These are phyloP conservation scores for Mycena rebaudengoi DNA, from an alignment of 768 basidiomycete species.

Conservation along the genomic window DNA sequence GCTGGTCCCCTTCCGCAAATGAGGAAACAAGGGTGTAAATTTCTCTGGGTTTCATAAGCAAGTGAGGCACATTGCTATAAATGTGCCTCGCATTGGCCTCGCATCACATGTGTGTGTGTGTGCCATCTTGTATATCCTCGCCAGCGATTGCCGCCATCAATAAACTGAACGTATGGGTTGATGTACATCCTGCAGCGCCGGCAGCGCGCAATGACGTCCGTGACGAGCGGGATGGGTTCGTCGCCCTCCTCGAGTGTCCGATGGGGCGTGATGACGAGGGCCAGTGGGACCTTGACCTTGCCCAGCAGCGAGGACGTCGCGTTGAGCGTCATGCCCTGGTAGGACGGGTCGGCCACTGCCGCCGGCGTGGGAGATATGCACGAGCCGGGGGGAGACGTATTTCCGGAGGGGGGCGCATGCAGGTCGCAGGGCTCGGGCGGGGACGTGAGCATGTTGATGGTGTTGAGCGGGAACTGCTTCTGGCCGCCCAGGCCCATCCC, in stretches of 20 bases:
- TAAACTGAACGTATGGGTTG: conserved; percentile 97
- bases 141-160: conserved; percentile 96
- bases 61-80: too few species aligned
- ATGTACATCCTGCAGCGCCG: conserved; percentile 96
- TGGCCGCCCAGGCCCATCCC: conserved; percentile 88
- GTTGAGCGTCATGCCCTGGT: conserved; percentile 91
- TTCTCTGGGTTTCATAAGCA: too few species aligned
- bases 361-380: conserved; percentile 79
- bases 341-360: conserved; percentile 89
- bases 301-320: conserved; percentile 84
- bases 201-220: conserved; percentile 96
- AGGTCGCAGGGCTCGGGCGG: conserved; percentile 93
- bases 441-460: conserved; percentile 91
- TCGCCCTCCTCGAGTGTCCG: conserved; percentile 86
- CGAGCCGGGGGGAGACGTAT: conserved; percentile 86
- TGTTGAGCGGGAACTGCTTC: conserved; percentile 81
- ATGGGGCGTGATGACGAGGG: conserved; percentile 90
- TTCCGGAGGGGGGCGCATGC: conserved; percentile 84
- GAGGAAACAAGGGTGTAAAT: too few species aligned
- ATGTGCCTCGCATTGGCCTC: too few species aligned
- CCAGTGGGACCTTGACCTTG: conserved; percentile 93
- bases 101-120: too few species aligned
- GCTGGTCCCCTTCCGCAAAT: too few species aligned
- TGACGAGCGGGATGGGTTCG: conserved; percentile 86
- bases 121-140: too few species aligned